Evolutionary conservation across 805 yeast genomes (phyloP).

Genomic region (Brettanomyces custersianus): DNA sequence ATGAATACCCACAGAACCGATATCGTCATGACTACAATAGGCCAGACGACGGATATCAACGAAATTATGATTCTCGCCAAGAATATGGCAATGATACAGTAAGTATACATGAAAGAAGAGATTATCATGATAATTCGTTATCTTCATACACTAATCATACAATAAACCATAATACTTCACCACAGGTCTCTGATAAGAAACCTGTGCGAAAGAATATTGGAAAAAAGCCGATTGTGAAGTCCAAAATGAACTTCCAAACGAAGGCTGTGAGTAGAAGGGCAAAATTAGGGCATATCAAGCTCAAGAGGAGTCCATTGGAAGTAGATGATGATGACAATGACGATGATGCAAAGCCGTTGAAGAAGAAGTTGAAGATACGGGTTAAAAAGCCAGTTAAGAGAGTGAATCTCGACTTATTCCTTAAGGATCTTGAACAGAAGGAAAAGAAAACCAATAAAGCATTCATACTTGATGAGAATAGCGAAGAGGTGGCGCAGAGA

Average conservation of each 20-base stretch:
- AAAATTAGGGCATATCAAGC: not conserved
- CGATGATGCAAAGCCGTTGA: constrained; percentile 4
- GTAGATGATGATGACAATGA: constrained; percentile 2
- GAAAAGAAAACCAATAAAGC: constrained; percentile 1
- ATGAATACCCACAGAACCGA: too few relatives aligned
- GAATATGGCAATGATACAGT: too few relatives aligned
- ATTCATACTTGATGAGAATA: not conserved
- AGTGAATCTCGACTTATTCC: constrained; percentile 8
- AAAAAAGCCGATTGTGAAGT: too few relatives aligned
- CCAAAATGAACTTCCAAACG: constrained; percentile 16
- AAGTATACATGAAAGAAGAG: too few relatives aligned
- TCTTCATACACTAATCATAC: too few relatives aligned
- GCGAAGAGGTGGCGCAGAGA: constrained; percentile 1
- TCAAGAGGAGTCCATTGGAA: constrained; percentile 5
- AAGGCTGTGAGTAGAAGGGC: constrained; percentile 5
- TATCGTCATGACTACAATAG: too few relatives aligned
- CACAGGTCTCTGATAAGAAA: too few relatives aligned
- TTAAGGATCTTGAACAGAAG: constrained; percentile 6
- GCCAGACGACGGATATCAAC: too few relatives aligned
- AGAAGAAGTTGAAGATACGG: not conserved
- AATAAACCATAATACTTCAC: too few relatives aligned
- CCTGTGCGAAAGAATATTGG: too few relatives aligned
- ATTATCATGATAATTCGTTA: too few relatives aligned
- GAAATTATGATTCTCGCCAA: too few relatives aligned
- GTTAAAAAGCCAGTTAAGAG: not conserved